A percentile compares a stretch with the other conserved stretches of the same genome.
Conservation (phyloP, 331 rosid species). For the Malus hybrid region DNA sequence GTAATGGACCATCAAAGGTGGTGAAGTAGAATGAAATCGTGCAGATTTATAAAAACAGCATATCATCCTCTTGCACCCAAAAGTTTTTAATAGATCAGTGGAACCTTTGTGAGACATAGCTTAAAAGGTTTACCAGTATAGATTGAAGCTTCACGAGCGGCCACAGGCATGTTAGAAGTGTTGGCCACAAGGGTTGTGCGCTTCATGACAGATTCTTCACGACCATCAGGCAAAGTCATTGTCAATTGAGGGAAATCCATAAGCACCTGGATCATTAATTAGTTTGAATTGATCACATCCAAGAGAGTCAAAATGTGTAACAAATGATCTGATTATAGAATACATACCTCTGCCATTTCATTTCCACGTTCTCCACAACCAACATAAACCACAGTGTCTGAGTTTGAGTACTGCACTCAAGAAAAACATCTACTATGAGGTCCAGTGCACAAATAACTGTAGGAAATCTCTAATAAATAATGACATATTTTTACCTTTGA, state of each 20-base stretch:
- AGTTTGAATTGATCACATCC: slow-evolving; percentile 10
- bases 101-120: neutral
- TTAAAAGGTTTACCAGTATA: slow-evolving; percentile 63
- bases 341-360: slow-evolving; percentile 91
- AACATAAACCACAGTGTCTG: slow-evolving; percentile 88
- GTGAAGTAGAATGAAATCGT: neutral
- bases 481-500: slow-evolving; percentile 59
- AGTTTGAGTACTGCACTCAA: slow-evolving; percentile 78
- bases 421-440: slow-evolving; percentile 6
- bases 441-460: neutral
- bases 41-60: neutral
- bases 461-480: neutral
- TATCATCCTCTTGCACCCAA: neutral
- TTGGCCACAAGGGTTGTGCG: slow-evolving; percentile 98
- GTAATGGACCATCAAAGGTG: neutral
- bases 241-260: slow-evolving; percentile 99
- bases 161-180: slow-evolving; percentile 99
- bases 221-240: slow-evolving; percentile 99
- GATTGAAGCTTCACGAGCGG: slow-evolving; percentile 99
- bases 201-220: slow-evolving; percentile 99
- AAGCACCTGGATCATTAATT: slow-evolving; percentile 53
- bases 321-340: neutral
- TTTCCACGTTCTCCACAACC: slow-evolving; percentile 99
- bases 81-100: neutral
- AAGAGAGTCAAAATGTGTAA: neutral